phyloP scores from a whole-genome alignment of 192 early-diverging fungal species.

The Phlyctochytrium bullatum region DNA sequence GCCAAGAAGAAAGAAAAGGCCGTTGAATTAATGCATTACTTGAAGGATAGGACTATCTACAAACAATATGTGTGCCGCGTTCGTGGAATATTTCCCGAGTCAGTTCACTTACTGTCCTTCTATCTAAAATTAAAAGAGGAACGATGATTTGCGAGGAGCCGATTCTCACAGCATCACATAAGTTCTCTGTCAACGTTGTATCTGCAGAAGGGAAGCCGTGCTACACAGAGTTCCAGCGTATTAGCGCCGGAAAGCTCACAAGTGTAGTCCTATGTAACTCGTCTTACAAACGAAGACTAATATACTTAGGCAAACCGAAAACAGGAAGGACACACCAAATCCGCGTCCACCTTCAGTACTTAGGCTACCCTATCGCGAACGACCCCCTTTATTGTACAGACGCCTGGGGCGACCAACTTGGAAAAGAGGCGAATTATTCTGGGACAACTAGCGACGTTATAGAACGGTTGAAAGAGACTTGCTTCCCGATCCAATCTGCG shows the following conservation, averaged over 20 bases:
- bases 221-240: constrained; percentile 70
- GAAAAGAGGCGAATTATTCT: constrained; percentile 42
- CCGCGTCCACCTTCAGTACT: constrained; percentile 89
- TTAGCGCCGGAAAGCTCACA: constrained; percentile 61
- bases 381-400: constrained; percentile 86
- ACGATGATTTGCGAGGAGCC: constrained; percentile 9
- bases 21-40: constrained; percentile 58
- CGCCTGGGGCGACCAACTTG: constrained; percentile 66
- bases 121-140: neutral
- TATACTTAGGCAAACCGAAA: constrained; percentile 57
- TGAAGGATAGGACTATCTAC: constrained; percentile 64
- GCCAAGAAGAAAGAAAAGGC: constrained; percentile 56
- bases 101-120: constrained; percentile 13
- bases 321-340: constrained; percentile 98
- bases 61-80: constrained; percentile 92
- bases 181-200: constrained; percentile 86
- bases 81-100: constrained; percentile 81
- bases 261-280: constrained; percentile 70
- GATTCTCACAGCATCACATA: constrained; percentile 69
- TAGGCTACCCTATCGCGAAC: constrained; percentile 92
- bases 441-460: constrained; percentile 20
- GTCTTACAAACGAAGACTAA: neutral
- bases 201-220: constrained; percentile 79
- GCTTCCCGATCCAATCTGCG: neutral
- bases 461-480: constrained; percentile 13